phyloP scores from a whole-genome alignment of 495 filamentous ascomycete species.

The Aspergillus coremiiformis region DNA sequence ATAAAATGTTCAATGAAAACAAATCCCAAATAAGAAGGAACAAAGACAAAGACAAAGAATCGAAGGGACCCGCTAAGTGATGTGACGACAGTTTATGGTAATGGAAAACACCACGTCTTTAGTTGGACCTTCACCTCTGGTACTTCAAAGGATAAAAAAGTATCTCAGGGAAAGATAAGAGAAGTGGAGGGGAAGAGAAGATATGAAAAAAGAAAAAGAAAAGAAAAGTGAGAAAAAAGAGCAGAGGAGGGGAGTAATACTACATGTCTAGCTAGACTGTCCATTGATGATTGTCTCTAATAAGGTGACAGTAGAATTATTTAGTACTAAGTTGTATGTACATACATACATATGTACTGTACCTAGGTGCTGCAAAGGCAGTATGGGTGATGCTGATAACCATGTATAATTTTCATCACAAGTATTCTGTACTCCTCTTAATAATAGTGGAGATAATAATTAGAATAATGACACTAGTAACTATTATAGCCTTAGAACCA shows the following conservation, averaged over 20 bases:
- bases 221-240: not conserved
- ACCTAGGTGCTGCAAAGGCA: not conserved
- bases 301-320: not conserved
- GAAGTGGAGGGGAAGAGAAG: not conserved
- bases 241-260: not conserved
- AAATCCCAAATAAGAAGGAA: not conserved
- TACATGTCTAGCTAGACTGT: not conserved
- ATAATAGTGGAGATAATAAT: not conserved
- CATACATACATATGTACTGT: no score
- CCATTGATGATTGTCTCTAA: not conserved
- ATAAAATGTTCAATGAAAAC: conserved; percentile 3
- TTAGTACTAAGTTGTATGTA: no score
- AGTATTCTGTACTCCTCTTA: not conserved
- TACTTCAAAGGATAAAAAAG: not conserved
- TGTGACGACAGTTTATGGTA: not conserved
- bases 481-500: conserved; percentile 1
- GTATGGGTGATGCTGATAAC: not conserved
- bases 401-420: not conserved
- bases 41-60: conserved; percentile 10
- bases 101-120: not conserved
- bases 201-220: not conserved
- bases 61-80: conserved; percentile 6
- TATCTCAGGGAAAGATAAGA: not conserved
- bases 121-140: not conserved
- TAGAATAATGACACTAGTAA: not conserved